Evolutionary conservation across 2,329 filamentous ascomycete species (phyloP), one percentile per base, ranked within the genome.

Genomic region (Rasamsonia emersonii): DNA sequence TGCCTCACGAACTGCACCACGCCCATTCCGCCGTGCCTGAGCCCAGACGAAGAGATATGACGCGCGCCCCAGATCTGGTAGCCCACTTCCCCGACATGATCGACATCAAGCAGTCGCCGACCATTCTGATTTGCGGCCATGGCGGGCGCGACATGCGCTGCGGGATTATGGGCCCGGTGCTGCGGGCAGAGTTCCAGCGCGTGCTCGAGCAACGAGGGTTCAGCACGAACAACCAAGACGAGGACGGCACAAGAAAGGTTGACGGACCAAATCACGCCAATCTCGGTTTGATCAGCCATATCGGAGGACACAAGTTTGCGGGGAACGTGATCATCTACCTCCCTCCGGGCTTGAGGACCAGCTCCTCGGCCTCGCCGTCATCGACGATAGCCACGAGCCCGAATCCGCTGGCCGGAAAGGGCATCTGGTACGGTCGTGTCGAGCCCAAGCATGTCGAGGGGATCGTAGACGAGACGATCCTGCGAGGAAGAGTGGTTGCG

Each of bases 231-330:
- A 35, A 32, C 5, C 39, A 34, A n/a, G 43, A 39, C 6, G 35
- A 34, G 1, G 38, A 33, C 15, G 19, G 9, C n/a, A 23, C 15
- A 6, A 23, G 3, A 4, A 39, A 30, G 2, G 36, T 56, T 10
- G 59, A 62, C 33, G 45, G 33, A 9, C 43, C 45, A 0, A 40
- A 41, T 1, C 52, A 56, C 40, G 58, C 58, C 8, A 59, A 65
- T 38, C 44, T 66, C 33, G 62, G 56, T 4, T 44, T 56, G 28
- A 63, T 95, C 49, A 89, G 79, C 44, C 89, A 96, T 53, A 80
- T 95, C 9, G 89, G 89, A 14, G 89, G 89, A 1, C 89, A 96
- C 65, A 94, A 94, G 66, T 96, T 91, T 64, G 82, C 81, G 21
- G 89, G 89, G 24, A 96, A 96, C 51, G 77, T 95, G 44, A 83